These are phyloP conservation scores for Ogataea dorogensis DNA, from an alignment of 805 yeast genomes.

Conservation along the genomic window DNA sequence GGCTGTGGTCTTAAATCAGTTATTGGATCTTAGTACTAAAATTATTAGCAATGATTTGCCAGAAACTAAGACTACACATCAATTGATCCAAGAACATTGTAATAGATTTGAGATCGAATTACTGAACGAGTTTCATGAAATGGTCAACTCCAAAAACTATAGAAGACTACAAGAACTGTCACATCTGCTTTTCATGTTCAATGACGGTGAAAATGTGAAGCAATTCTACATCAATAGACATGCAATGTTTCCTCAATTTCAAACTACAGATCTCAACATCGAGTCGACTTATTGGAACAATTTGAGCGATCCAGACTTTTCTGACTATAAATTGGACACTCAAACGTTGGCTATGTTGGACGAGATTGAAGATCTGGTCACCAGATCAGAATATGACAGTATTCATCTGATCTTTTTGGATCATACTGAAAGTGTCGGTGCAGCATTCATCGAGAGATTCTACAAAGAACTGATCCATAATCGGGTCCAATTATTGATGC, in stretches of 20 bases:
- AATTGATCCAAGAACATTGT: conserved; percentile 64
- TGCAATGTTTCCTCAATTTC: conserved; percentile 58
- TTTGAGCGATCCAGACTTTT: conserved; percentile 58
- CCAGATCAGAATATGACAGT: conserved; percentile 64
- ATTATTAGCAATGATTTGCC: conserved; percentile 55
- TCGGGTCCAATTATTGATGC: conserved; percentile 55
- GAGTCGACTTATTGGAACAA: conserved; percentile 51
- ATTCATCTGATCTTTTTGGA: conserved; percentile 64
- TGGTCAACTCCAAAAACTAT: conserved; percentile 68
- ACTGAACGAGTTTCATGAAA: conserved; percentile 66
- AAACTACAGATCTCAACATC: conserved; percentile 24
- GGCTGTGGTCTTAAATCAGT: conserved; percentile 65
- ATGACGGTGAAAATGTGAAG: conserved; percentile 80
- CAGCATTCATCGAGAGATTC: conserved; percentile 68
- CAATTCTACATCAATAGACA: conserved; percentile 80
- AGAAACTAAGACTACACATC: conserved; percentile 35
- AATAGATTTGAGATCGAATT: conserved; percentile 73
- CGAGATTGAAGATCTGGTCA: conserved; percentile 56
- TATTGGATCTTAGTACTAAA: conserved; percentile 63
- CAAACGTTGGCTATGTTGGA: conserved; percentile 52
- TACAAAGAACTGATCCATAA: conserved; percentile 69
- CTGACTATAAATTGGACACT: conserved; percentile 48
- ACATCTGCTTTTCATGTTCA: conserved; percentile 69
- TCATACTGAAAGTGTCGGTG: conserved; percentile 62
- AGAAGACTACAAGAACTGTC: conserved; percentile 76